These are phyloP conservation scores for Aspergillus biplanus DNA, from an alignment of 495 filamentous ascomycete genomes.

Conservation along the genomic window DNA sequence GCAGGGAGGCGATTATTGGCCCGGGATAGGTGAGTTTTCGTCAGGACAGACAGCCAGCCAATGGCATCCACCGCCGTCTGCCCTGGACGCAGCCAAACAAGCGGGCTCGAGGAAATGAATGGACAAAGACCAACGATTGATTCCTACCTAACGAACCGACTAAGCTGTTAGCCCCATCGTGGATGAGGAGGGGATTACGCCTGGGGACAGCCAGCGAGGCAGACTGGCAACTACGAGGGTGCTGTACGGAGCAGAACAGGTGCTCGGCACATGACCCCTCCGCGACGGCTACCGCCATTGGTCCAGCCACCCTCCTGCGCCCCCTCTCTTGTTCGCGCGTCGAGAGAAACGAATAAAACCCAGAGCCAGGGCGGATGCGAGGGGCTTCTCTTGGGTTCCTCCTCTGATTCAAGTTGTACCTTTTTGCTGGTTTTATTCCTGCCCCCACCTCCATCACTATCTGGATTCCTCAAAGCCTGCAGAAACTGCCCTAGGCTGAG, in stretches of 20 bases:
- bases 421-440: too few relatives aligned
- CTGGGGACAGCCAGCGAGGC: constrained; percentile 1
- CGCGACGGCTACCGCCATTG: constrained; percentile 24
- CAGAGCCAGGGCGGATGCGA: constrained; percentile 18
- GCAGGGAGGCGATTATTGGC: constrained; percentile 15
- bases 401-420: neutral
- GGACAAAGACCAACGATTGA: neutral
- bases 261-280: constrained; percentile 27
- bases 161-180: neutral
- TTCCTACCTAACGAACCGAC: constrained; percentile 4
- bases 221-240: constrained; percentile 25
- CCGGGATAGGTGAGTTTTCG: constrained; percentile 4
- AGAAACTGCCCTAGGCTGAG: too few relatives aligned
- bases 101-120: neutral
- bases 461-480: too few relatives aligned
- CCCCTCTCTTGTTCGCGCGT: constrained; percentile 11
- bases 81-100: neutral
- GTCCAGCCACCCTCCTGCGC: constrained; percentile 34
- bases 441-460: too few relatives aligned
- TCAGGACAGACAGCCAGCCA: neutral
- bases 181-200: neutral
- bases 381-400: constrained; percentile 7
- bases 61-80: neutral
- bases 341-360: constrained; percentile 10
- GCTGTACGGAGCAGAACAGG: constrained; percentile 26